Percentiles rank a stretch among this genome's conserved stretches.
Evolutionary conservation across 1,284 basidiomycete genomes (phyloP).

Genomic region (Trametes pubescens): DNA sequence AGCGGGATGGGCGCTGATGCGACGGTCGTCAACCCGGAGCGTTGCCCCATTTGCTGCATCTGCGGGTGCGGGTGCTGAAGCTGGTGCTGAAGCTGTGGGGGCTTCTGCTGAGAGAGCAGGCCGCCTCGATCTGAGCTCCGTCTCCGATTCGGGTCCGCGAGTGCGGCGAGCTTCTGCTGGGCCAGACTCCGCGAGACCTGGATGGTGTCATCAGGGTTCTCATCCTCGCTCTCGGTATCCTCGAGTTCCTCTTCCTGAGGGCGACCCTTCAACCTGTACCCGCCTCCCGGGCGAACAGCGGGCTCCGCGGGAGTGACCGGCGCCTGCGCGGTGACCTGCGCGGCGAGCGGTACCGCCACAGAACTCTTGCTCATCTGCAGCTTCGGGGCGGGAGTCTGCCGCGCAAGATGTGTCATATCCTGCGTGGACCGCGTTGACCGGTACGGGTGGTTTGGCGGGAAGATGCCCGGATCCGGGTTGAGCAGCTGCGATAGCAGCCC

Average conservation of each 20-base stretch:
- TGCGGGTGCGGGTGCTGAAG: constrained; percentile 13
- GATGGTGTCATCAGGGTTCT: constrained; percentile 54
- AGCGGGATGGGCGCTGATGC: constrained; percentile 63
- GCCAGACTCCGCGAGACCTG: constrained; percentile 69
- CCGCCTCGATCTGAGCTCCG: constrained; percentile 40
- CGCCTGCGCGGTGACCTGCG: constrained; percentile 57
- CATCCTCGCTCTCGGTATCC: constrained; percentile 65
- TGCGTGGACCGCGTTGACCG: constrained; percentile 56
- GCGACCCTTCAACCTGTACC: constrained; percentile 67
- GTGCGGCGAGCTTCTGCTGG: constrained; percentile 64
- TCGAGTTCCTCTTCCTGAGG: constrained; percentile 77
- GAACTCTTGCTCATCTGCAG: constrained; percentile 70
- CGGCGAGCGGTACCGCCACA: constrained; percentile 68
- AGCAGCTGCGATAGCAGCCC: constrained; percentile 73
- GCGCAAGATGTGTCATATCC: constrained; percentile 50
- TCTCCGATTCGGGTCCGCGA: constrained; percentile 51
- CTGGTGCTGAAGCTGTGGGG: constrained; percentile 10
- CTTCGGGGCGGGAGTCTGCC: constrained; percentile 31
- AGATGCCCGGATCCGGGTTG: constrained; percentile 70
- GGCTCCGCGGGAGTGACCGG: background rate
- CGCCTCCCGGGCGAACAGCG: constrained; percentile 35
- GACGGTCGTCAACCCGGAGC: constrained; percentile 39
- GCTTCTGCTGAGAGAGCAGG: constrained; percentile 32
- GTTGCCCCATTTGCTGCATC: constrained; percentile 13
- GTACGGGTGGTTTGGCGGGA: constrained; percentile 68